Conservation (phyloP, 495 filamentous ascomycete genomes). For the Aspergillus biplanus region DNA sequence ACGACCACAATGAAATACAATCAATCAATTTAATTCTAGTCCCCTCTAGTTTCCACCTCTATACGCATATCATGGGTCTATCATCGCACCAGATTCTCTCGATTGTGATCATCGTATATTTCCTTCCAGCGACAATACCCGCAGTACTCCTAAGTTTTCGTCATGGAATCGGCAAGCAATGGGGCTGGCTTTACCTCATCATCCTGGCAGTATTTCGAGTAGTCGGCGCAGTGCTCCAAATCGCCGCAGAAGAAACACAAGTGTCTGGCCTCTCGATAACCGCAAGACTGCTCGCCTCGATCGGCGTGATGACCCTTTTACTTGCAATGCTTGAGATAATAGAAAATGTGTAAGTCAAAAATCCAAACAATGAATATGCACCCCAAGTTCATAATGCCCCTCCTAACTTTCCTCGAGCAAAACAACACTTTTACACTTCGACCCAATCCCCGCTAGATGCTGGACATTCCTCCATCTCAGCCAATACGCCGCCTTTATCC, state of each 20-base stretch:
- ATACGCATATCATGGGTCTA: slow-evolving; percentile 1
- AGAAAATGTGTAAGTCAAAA: slow-evolving; percentile 2
- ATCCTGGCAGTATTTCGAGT: slow-evolving; percentile 4
- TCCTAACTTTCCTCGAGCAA: background rate
- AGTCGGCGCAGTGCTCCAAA: slow-evolving; percentile 5
- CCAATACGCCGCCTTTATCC: slow-evolving; percentile 10
- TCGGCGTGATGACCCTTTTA: slow-evolving; percentile 3
- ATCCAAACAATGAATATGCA: no score
- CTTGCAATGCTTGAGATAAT: slow-evolving; percentile 12
- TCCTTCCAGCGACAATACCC: background rate
- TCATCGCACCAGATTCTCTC: slow-evolving; percentile 12
- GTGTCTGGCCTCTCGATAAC: background rate
- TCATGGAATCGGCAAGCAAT: slow-evolving; percentile 6
- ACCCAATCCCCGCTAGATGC: background rate
- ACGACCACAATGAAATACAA: background rate
- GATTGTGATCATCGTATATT: slow-evolving; percentile 6
- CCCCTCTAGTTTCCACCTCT: background rate
- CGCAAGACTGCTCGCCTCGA: background rate
- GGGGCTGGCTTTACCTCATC: slow-evolving; percentile 16
- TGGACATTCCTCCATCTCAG: slow-evolving; percentile 9
- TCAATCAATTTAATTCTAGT: background rate
- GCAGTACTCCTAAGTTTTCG: background rate
- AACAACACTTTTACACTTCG: background rate
- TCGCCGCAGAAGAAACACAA: background rate
- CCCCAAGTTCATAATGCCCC: background rate